These are phyloP conservation scores for Thraustochytrium striatum DNA, from an alignment of 352 stramenopile genomes.

Conservation along the genomic window DNA sequence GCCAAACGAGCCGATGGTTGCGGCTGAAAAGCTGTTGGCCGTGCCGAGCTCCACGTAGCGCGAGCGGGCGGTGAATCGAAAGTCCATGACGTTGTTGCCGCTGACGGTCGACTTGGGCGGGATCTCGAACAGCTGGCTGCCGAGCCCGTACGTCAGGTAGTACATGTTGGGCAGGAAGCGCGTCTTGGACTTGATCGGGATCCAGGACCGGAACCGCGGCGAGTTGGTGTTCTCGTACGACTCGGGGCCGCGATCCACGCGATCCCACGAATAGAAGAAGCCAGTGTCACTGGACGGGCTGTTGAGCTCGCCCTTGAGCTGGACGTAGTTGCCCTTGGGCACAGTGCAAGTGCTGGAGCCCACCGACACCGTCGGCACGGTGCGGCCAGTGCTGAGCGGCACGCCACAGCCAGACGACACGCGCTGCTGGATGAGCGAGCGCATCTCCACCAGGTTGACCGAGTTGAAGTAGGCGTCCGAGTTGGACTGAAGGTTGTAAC, in stretches of 20 bases:
- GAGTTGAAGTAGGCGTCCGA: constrained; percentile 42
- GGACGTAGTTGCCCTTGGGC: constrained; percentile 25
- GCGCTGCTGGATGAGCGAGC: neutral
- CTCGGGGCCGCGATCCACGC: constrained; percentile 3
- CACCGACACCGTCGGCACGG: neutral
- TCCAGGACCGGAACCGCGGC: constrained; percentile 9
- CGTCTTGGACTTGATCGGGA: constrained; percentile 14
- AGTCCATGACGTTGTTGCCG: constrained; percentile 19
- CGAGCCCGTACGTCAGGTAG: neutral
- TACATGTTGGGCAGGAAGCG: constrained; percentile 41
- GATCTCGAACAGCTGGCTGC: neutral
- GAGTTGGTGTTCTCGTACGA: neutral
- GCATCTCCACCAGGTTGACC: neutral
- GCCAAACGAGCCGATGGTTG: constrained; percentile 16
- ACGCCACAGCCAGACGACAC: neutral
- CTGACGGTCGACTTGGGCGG: neutral
- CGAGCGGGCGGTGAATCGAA: constrained; percentile 35
- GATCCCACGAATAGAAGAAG: constrained; percentile 48
- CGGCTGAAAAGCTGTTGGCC: no score
- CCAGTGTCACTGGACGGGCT: no score
- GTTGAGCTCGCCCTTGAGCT: neutral
- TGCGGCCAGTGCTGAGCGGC: neutral
- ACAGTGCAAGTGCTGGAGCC: neutral
- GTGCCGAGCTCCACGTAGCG: neutral
- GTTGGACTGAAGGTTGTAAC: constrained; percentile 15